phyloP scores from a whole-genome alignment of 176 grass and related monocot species.

The Rhynchospora tenuis region DNA sequence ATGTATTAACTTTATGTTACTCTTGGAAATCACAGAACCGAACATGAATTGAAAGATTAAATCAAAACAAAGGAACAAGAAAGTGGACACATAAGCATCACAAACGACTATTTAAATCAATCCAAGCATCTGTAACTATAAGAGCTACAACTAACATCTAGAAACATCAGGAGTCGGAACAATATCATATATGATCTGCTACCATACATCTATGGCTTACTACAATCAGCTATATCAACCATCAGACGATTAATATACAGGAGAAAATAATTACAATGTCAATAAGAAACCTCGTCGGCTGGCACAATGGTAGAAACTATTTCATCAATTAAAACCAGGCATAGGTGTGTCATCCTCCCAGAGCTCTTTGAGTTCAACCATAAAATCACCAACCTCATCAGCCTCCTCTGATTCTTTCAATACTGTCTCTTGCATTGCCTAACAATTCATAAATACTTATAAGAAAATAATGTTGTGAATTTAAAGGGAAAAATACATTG shows the following conservation, averaged over 20 bases:
- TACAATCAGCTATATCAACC: conserved; percentile 12
- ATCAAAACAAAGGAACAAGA: background rate
- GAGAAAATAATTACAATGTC: conserved; percentile 1
- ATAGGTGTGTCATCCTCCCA: conserved; percentile 50
- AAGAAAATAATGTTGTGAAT: conserved; percentile 1
- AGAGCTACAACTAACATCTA: background rate
- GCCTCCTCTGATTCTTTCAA: conserved; percentile 42
- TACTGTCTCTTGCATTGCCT: conserved; percentile 67
- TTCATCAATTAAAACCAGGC: conserved; percentile 34
- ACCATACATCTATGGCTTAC: background rate
- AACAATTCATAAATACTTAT: conserved; percentile 13
- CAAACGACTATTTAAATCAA: background rate
- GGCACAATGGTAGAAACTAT: background rate
- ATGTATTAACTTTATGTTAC: background rate
- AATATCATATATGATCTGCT: conserved; percentile 1
- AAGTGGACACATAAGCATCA: background rate
- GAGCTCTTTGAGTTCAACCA: conserved; percentile 70
- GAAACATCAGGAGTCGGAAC: background rate
- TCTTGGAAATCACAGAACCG: background rate
- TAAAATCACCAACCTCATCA: conserved; percentile 52
- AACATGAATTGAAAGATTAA: background rate
- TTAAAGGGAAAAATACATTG: background rate
- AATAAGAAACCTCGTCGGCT: background rate
- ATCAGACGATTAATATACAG: conserved; percentile 1
- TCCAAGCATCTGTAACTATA: conserved; percentile 2